Evolutionary conservation across 1,139 yeast species (phyloP).

Genomic region (Candida pseudoviswanathii): DNA sequence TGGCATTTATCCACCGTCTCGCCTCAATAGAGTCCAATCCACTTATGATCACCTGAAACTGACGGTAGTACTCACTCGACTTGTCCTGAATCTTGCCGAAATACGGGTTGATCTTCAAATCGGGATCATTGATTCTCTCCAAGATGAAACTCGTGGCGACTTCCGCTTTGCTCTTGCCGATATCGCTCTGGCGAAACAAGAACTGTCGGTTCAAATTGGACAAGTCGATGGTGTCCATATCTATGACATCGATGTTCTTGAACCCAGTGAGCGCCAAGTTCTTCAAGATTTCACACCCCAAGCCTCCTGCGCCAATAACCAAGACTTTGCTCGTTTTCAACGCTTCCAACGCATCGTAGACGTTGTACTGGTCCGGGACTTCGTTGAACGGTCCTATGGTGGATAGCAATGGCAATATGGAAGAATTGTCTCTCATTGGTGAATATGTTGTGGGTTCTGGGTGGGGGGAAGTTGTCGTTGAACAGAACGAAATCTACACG

Average conservation of each 20-base stretch:
- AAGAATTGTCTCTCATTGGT: slow-evolving; percentile 15
- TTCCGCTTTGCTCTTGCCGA: slow-evolving; percentile 79
- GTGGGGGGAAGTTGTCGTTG: not conserved
- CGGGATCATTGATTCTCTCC: slow-evolving; percentile 43
- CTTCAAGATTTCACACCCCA: slow-evolving; percentile 92
- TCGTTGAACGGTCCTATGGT: slow-evolving; percentile 46
- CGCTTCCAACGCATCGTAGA: slow-evolving; percentile 26
- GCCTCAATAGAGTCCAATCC: slow-evolving; percentile 93
- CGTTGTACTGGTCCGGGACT: slow-evolving; percentile 37
- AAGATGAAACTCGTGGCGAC: slow-evolving; percentile 71
- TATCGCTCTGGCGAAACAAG: slow-evolving; percentile 69
- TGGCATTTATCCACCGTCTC: slow-evolving; percentile 86
- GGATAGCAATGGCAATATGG: slow-evolving; percentile 28
- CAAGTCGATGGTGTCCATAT: slow-evolving; percentile 93
- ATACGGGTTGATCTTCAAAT: slow-evolving; percentile 55
- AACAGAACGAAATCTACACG: not conserved
- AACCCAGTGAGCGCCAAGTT: slow-evolving; percentile 81
- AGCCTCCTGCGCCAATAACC: slow-evolving; percentile 91
- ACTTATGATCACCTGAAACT: slow-evolving; percentile 75
- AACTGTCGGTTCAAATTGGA: slow-evolving; percentile 92
- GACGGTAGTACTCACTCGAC: slow-evolving; percentile 61
- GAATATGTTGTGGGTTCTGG: not conserved
- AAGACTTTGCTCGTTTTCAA: slow-evolving; percentile 39
- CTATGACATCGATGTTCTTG: slow-evolving; percentile 75
- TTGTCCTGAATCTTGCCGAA: slow-evolving; percentile 76